Evolutionary conservation across 768 basidiomycete genomes (phyloP), one percentile per base, ranked within the genome.

Genomic region (Mrakia frigida): DNA sequence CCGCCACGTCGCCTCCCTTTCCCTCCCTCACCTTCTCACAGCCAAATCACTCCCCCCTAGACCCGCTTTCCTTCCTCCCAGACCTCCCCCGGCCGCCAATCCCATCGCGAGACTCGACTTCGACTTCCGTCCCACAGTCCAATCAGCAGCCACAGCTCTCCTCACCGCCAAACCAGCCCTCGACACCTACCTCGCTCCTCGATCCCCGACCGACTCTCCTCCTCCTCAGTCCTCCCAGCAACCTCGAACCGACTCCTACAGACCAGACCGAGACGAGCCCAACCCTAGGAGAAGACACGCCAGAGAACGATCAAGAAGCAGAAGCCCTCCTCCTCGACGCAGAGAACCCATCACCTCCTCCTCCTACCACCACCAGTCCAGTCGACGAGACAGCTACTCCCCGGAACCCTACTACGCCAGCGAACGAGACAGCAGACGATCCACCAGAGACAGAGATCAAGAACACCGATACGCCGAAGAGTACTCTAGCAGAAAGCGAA

Each of bases 401-500:
- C 63, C 73, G 25, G 60, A 74, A 33, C 73, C 73, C 10, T 74
- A 67, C 73, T 41, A 52, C 60, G 61, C 31, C n/a, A 28, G 13
- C 21, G 65, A 68, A 18, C 35, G 65, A 68, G 65, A 68, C 23
- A 35, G 35, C 37, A 68, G 65, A 33, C 3, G 65, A 37, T 68
- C 65, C n/a, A 39, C 37, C 35, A 23, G 65, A 68, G 65, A 68
- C 65, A 21, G 63, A 65, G 63, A 65, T 37, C 33, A 25, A 39
- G 37, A 68, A 16, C 14, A 43, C 59, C 10, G 69, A 70, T 28
- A 70, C 43, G 41, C 37, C 28, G 33, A 72, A 9, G 70, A 72
- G 4, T 72, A 68, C 37, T 68, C 70, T 35, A 37, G 33, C 70
- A 72, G 70, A 59, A 72, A 72, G n/a, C 70, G 70, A 33, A 53